Conservation (phyloP, 108 stramenopile species). For the Cyclostephanos invisitatus region DNA sequence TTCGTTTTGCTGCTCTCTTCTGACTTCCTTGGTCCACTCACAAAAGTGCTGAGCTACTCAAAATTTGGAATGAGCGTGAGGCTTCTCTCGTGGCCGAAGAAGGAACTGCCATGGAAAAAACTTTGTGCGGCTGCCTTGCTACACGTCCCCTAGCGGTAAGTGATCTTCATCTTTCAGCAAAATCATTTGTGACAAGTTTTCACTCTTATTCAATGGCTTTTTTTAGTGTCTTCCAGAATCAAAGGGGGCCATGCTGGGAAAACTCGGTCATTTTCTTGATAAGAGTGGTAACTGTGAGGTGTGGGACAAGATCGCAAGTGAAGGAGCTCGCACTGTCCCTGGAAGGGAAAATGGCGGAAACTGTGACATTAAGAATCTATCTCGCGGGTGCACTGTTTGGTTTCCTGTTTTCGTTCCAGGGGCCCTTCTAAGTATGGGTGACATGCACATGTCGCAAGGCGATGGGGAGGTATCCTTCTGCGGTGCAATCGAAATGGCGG, state of each 20-base stretch:
- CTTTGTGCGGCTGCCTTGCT: constrained; percentile 56
- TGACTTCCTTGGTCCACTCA: neutral
- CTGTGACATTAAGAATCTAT: constrained; percentile 73
- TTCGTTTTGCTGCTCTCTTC: neutral
- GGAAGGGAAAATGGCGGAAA: constrained; percentile 74
- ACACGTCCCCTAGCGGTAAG: constrained; percentile 60
- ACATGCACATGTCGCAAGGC: constrained; percentile 74
- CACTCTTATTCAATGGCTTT: neutral
- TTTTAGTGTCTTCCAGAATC: constrained; percentile 57
- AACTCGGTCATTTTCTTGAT: constrained; percentile 57
- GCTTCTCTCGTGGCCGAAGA: constrained; percentile 53
- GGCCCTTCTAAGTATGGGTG: constrained; percentile 69
- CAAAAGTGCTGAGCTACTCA: constrained; percentile 47
- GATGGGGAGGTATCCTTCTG: constrained; percentile 76
- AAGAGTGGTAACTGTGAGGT: constrained; percentile 45
- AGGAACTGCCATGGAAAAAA: constrained; percentile 61
- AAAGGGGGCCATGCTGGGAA: constrained; percentile 70
- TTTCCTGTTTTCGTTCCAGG: constrained; percentile 75
- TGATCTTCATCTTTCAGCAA: neutral
- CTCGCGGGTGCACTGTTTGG: constrained; percentile 66
- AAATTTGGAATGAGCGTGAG: constrained; percentile 76
- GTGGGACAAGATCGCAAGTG: constrained; percentile 53
- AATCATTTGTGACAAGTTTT: neutral
- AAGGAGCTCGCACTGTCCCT: constrained; percentile 59
- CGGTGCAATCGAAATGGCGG: constrained; percentile 62